Conservation (phyloP, 1,284 basidiomycete species). For the Testicularia cyperi region DNA sequence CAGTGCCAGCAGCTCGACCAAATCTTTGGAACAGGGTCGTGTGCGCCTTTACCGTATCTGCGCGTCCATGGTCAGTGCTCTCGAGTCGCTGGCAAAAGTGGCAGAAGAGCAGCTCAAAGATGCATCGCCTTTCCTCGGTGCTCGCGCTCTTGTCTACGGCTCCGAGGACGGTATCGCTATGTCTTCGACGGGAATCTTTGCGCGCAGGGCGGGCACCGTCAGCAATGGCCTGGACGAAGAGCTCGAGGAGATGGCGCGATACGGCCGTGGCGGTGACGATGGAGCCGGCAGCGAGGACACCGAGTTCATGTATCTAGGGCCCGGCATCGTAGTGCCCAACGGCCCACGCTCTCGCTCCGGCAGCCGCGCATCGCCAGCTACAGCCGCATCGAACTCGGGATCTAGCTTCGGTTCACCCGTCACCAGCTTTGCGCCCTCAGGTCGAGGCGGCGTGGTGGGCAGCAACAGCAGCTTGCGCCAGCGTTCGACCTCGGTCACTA, state of each 20-base stretch:
- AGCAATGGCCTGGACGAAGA: constrained; percentile 35
- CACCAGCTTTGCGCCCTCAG: constrained; percentile 15
- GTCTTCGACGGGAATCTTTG: constrained; percentile 25
- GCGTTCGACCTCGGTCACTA: constrained; percentile 43
- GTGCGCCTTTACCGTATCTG: not conserved
- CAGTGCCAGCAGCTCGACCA: too few relatives aligned
- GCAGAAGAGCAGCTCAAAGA: constrained; percentile 40
- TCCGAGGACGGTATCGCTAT: constrained; percentile 22
- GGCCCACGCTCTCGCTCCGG: constrained; percentile 29
- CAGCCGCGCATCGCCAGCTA: constrained; percentile 5
- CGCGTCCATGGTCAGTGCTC: constrained; percentile 5
- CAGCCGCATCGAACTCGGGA: constrained; percentile 1
- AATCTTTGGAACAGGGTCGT: not conserved
- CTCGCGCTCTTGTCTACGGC: constrained; percentile 43
- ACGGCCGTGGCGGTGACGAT: constrained; percentile 5
- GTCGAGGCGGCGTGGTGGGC: constrained; percentile 8
- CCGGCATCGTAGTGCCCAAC: constrained; percentile 49
- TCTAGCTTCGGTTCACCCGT: constrained; percentile 21
- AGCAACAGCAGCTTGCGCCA: constrained; percentile 19
- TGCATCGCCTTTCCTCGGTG: constrained; percentile 36
- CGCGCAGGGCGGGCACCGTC: constrained; percentile 19
- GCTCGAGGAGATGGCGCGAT: constrained; percentile 24
- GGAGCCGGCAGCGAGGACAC: constrained; percentile 18
- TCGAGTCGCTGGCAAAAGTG: constrained; percentile 20
- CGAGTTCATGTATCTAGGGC: constrained; percentile 50